Evolutionary conservation across 139 green algal species (phyloP).

Genomic region (Chlamydomonas schloesseri): DNA sequence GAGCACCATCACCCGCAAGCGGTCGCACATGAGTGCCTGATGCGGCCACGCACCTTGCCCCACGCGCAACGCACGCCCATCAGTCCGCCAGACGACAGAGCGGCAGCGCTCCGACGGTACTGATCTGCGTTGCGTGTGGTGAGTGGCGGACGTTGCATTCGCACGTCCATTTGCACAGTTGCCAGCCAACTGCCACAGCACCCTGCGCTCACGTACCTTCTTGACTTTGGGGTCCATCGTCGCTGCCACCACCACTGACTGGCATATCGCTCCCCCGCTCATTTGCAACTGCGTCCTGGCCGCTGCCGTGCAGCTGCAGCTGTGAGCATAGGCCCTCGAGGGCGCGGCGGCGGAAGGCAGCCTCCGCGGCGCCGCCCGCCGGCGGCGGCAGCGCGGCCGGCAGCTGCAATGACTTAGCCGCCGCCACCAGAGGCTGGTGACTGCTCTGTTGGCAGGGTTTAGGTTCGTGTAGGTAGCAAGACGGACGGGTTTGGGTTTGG

Average conservation of each 20-base stretch:
- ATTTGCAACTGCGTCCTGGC: background rate
- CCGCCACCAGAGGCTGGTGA: conserved; percentile 23
- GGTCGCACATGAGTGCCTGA: too few species aligned
- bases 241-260: background rate
- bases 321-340: background rate
- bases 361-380: background rate
- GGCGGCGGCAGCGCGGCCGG: background rate
- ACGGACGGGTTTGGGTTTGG: too few species aligned
- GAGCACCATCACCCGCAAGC: too few species aligned
- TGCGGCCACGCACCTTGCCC: conserved; percentile 52
- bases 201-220: too few species aligned
- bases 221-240: too few species aligned
- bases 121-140: background rate
- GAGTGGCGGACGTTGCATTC: too few species aligned
- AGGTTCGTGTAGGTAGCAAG: too few species aligned
- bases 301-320: background rate
- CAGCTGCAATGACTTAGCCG: background rate
- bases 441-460: conserved; percentile 6
- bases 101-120: conserved; percentile 19
- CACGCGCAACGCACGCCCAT: conserved; percentile 70
- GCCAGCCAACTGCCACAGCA: too few species aligned
- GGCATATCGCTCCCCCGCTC: background rate
- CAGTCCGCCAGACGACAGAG: conserved; percentile 9
- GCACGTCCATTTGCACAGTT: too few species aligned
- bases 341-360: background rate